Conservation (phyloP, 1,284 basidiomycete genomes). For the Rhodotorula sp. region DNA sequence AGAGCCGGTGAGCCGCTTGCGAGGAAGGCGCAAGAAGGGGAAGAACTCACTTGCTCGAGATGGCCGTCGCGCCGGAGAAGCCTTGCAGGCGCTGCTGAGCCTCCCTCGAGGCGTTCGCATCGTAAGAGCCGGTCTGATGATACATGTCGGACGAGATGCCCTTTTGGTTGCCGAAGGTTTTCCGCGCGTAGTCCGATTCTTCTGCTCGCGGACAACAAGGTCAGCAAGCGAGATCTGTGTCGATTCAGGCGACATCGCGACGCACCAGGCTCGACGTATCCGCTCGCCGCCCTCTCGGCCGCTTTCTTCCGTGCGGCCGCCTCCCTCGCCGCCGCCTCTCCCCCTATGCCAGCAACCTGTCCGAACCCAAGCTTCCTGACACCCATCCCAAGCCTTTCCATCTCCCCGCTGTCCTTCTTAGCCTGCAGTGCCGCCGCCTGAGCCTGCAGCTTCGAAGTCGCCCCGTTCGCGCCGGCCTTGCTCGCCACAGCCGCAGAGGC, state of each 20-base stretch:
- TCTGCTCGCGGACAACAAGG: neutral
- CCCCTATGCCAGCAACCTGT: slow-evolving; percentile 54
- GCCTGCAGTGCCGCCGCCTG: slow-evolving; percentile 31
- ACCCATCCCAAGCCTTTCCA: slow-evolving; percentile 69
- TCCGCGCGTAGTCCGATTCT: slow-evolving; percentile 63
- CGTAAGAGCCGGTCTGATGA: slow-evolving; percentile 87
- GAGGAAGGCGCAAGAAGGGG: slow-evolving; percentile 15
- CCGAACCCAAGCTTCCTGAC: slow-evolving; percentile 86
- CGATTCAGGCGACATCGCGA: too few relatives aligned
- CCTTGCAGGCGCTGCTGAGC: slow-evolving; percentile 76
- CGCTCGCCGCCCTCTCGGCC: slow-evolving; percentile 38
- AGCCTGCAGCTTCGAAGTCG: neutral
- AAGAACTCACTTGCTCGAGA: slow-evolving; percentile 69
- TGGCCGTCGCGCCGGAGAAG: slow-evolving; percentile 90
- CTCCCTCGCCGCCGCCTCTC: slow-evolving; percentile 42
- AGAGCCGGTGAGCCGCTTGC: neutral
- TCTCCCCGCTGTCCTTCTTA: slow-evolving; percentile 50
- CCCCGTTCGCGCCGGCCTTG: neutral
- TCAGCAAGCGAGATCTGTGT: neutral
- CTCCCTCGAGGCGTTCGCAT: slow-evolving; percentile 68
- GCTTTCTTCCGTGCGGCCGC: slow-evolving; percentile 41
- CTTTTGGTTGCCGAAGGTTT: slow-evolving; percentile 89
- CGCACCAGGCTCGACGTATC: slow-evolving; percentile 38
- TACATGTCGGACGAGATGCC: slow-evolving; percentile 97
- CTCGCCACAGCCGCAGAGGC: slow-evolving; percentile 45